These are phyloP conservation scores for Plasmodium billcollinsi DNA, from an alignment of 169 alveolate species.

Conservation along the genomic window DNA sequence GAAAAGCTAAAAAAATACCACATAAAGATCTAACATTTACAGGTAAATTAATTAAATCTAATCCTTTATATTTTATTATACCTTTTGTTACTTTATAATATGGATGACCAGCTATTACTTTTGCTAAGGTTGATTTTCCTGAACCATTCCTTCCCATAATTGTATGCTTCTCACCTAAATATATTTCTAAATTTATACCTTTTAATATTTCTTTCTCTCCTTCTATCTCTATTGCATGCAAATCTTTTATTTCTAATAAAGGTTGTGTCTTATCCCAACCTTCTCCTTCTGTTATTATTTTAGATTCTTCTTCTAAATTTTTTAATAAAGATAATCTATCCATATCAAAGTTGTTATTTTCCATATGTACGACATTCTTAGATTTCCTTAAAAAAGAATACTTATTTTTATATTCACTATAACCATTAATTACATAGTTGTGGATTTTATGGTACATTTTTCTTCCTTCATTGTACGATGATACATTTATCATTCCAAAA, in stretches of 20 bases:
- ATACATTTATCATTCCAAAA: no score
- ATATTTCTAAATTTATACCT: slow-evolving; percentile 76
- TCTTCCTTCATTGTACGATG: background rate
- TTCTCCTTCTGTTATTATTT: slow-evolving; percentile 31
- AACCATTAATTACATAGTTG: background rate
- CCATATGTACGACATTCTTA: slow-evolving; percentile 16
- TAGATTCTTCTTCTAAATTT: slow-evolving; percentile 68
- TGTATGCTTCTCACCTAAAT: slow-evolving; percentile 79
- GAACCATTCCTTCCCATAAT: slow-evolving; percentile 85
- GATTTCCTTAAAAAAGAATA: background rate
- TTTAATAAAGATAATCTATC: slow-evolving; percentile 46
- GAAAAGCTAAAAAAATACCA: slow-evolving; percentile 84
- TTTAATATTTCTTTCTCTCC: slow-evolving; percentile 79
- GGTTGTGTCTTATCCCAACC: slow-evolving; percentile 77
- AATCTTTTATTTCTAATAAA: slow-evolving; percentile 72
- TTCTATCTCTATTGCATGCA: slow-evolving; percentile 79
- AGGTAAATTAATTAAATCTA: slow-evolving; percentile 77
- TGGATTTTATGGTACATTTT: background rate
- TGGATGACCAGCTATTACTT: slow-evolving; percentile 84
- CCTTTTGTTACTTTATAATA: slow-evolving; percentile 79
- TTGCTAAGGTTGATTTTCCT: slow-evolving; percentile 82
- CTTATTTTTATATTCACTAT: background rate
- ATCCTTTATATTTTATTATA: slow-evolving; percentile 74
- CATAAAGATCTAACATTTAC: slow-evolving; percentile 79
- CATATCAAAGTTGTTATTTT: slow-evolving; percentile 32